These are phyloP conservation scores for Ophiostoma australiae DNA, from an alignment of 2,329 filamentous ascomycete genomes.

Conservation along the genomic window DNA sequence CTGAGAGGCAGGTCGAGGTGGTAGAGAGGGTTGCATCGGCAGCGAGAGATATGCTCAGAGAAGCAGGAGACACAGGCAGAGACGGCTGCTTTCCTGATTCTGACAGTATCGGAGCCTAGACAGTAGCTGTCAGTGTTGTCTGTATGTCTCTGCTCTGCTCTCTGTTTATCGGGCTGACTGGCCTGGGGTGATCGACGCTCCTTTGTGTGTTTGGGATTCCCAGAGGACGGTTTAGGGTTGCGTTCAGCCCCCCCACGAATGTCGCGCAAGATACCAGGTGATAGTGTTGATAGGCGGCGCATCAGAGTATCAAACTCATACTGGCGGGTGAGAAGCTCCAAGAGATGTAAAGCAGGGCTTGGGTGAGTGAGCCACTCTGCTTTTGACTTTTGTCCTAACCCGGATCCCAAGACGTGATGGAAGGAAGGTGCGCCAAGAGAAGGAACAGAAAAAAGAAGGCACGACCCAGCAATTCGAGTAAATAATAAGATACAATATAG, in stretches of 20 bases:
- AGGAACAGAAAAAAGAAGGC: neutral
- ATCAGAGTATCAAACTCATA: neutral
- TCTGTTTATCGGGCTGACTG: neutral
- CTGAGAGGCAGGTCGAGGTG: neutral
- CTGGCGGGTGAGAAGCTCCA: too few species aligned
- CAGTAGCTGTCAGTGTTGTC: neutral
- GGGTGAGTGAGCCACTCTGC: neutral
- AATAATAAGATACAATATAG: too few species aligned
- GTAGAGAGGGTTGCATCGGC: neutral
- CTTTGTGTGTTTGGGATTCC: constrained; percentile 11
- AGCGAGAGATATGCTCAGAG: neutral
- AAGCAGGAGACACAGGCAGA: neutral
- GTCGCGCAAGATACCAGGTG: neutral
- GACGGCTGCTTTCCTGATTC: neutral
- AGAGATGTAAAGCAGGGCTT: neutral
- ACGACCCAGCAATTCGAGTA: neutral
- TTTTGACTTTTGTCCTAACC: neutral
- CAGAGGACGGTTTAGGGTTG: constrained; percentile 6
- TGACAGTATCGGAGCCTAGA: neutral
- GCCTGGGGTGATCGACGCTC: neutral
- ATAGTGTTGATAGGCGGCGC: neutral
- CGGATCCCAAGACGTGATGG: neutral
- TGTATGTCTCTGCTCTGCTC: neutral
- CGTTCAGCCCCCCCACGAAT: neutral
- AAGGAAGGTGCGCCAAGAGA: neutral